A percentile compares a stretch with the other conserved stretches of the same genome.
Evolutionary conservation across 345 rosid species (phyloP).

Genomic region (Eucalyptus polyanthemos): DNA sequence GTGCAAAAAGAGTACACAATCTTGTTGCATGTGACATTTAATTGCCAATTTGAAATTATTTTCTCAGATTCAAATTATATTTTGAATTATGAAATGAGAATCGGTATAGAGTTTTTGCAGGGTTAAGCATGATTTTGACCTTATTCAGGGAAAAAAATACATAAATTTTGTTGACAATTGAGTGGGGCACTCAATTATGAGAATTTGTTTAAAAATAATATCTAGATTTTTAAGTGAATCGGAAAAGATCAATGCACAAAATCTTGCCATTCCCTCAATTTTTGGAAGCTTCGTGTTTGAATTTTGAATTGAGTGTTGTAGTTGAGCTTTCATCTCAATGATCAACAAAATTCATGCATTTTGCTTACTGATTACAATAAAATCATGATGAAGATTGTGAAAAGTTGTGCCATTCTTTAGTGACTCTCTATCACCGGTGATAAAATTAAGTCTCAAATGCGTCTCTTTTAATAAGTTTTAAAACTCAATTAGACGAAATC

Average conservation of each 20-base stretch:
- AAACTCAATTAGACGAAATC: not conserved
- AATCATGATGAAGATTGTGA: not conserved
- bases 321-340: not conserved
- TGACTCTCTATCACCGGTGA: fast-evolving
- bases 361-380: not conserved
- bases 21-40: not conserved
- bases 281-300: not conserved
- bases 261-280: not conserved
- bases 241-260: not conserved
- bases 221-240: not conserved
- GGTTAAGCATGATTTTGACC: not conserved
- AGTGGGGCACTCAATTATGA: not conserved
- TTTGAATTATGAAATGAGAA: not conserved
- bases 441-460: not conserved
- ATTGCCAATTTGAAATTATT: not conserved
- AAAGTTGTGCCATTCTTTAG: not conserved
- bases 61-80: not conserved
- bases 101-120: not conserved
- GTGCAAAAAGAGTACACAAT: not conserved
- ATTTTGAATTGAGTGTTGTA: not conserved
- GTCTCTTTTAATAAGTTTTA: not conserved
- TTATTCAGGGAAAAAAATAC: not conserved
- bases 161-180: not conserved
- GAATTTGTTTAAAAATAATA: not conserved
- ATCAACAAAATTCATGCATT: not conserved